These are phyloP conservation scores for Tricholoma flavovirens DNA, from an alignment of 768 basidiomycete genomes.

Conservation along the genomic window DNA sequence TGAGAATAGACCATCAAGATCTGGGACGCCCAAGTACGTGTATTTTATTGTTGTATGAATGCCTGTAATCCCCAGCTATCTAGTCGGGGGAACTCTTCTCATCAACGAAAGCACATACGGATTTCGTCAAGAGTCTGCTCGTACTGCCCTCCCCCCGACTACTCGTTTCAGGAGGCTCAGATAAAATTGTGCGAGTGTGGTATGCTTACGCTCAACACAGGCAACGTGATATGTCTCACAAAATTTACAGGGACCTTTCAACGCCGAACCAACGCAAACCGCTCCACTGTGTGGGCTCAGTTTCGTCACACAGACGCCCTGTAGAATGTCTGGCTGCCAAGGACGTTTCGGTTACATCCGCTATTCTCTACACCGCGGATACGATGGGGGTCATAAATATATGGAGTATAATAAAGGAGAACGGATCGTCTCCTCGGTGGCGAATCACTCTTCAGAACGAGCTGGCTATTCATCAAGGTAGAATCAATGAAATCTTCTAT, in stretches of 20 bases:
- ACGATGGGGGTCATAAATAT: slow-evolving; percentile 86
- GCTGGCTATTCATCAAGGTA: slow-evolving; percentile 70
- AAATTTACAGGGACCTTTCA: slow-evolving; percentile 55
- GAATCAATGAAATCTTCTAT: slow-evolving; percentile 67
- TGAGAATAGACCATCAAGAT: slow-evolving; percentile 68
- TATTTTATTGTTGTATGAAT: slow-evolving; percentile 3
- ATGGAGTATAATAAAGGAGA: slow-evolving; percentile 62
- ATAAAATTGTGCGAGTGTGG: slow-evolving; percentile 87
- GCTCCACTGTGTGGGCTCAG: slow-evolving; percentile 52
- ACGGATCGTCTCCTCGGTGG: slow-evolving; percentile 38
- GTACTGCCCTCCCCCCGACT: slow-evolving; percentile 62
- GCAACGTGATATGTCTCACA: neutral
- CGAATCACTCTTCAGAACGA: slow-evolving; percentile 46
- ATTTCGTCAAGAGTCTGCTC: slow-evolving; percentile 86
- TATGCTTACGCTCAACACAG: slow-evolving; percentile 29
- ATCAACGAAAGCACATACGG: slow-evolving; percentile 72
- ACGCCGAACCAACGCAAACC: slow-evolving; percentile 33
- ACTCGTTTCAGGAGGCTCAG: slow-evolving; percentile 83
- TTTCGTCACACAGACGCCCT: slow-evolving; percentile 84
- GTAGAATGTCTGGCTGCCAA: slow-evolving; percentile 73
- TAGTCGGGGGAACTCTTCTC: slow-evolving; percentile 71
- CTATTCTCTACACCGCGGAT: slow-evolving; percentile 75
- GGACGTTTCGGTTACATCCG: slow-evolving; percentile 36
- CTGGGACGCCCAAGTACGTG: slow-evolving; percentile 73
- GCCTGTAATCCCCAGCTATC: neutral